Conservation (phyloP, 176 grass and related monocot species). For the Puya raimondii region DNA sequence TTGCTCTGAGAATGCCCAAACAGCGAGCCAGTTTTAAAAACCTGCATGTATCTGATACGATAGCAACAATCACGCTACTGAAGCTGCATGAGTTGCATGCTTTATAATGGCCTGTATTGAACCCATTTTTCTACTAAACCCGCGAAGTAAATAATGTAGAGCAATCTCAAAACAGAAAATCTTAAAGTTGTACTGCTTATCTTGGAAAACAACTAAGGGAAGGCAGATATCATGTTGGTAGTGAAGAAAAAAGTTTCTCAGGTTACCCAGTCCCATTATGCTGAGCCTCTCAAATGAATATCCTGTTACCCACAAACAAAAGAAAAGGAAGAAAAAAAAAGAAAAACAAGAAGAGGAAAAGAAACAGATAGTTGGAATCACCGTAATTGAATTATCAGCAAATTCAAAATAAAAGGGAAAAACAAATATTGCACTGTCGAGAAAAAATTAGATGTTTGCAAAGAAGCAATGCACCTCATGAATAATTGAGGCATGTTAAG, state of each 20-base stretch:
- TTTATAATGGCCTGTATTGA: conserved; percentile 6
- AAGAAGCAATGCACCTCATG: conserved; percentile 21
- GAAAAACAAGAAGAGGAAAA: conserved; percentile 13
- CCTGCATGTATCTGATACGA: conserved; percentile 40
- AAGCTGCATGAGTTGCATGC: conserved; percentile 21
- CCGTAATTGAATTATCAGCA: conserved; percentile 13
- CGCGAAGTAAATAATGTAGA: conserved; percentile 9
- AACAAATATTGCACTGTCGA: neutral
- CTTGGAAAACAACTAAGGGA: conserved; percentile 29
- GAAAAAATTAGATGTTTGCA: conserved; percentile 1
- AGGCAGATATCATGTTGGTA: conserved; percentile 9
- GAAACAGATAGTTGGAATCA: conserved; percentile 35
- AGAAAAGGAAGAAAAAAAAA: conserved; percentile 4
- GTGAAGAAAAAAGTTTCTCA: conserved; percentile 20
- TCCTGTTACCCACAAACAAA: conserved; percentile 53
- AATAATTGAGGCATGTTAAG: conserved; percentile 5
- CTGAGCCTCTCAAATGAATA: conserved; percentile 37
- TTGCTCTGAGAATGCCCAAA: conserved; percentile 21
- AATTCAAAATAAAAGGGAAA: conserved; percentile 19
- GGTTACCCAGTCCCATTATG: conserved; percentile 23
- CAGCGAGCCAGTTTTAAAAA: conserved; percentile 16
- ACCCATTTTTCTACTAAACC: conserved; percentile 7
- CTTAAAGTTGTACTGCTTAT: conserved; percentile 33
- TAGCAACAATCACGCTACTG: conserved; percentile 31
- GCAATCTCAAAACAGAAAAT: neutral